phyloP scores from a whole-genome alignment of 768 basidiomycete species.

The Multifurca ochricompacta region DNA sequence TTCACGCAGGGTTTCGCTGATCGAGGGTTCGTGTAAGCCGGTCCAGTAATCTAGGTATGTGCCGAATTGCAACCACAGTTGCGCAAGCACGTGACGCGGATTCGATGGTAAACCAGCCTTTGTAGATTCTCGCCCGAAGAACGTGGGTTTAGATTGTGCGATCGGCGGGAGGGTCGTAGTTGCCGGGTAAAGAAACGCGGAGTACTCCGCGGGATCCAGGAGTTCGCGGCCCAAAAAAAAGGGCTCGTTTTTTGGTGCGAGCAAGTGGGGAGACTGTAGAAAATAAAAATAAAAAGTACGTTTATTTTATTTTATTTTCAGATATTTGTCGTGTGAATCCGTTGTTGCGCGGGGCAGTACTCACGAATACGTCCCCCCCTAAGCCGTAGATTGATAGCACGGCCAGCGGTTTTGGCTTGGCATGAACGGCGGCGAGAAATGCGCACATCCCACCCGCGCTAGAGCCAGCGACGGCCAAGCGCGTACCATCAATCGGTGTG shows the following conservation, averaged over 20 bases:
- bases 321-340: too few species aligned
- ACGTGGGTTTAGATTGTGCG: slow-evolving; percentile 40
- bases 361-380: slow-evolving; percentile 50
- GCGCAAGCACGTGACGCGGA: slow-evolving; percentile 49
- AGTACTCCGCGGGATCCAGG: slow-evolving; percentile 41
- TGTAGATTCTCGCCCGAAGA: slow-evolving; percentile 35
- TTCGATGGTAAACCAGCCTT: slow-evolving; percentile 57
- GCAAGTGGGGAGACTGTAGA: slow-evolving; percentile 48
- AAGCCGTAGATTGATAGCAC: slow-evolving; percentile 53
- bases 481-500: slow-evolving; percentile 33
- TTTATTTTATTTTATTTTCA: too few species aligned
- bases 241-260: slow-evolving; percentile 38
- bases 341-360: slow-evolving; percentile 15
- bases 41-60: slow-evolving; percentile 52
- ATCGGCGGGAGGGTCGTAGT: slow-evolving; percentile 24
- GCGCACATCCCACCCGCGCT: slow-evolving; percentile 61
- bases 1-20: slow-evolving; percentile 38
- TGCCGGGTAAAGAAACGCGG: slow-evolving; percentile 41
- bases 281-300: background rate
- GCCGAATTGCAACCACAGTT: slow-evolving; percentile 55
- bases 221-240: slow-evolving; percentile 53
- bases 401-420: slow-evolving; percentile 44
- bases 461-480: slow-evolving; percentile 46
- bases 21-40: slow-evolving; percentile 34
- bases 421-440: slow-evolving; percentile 51